Percentiles rank a stretch among this genome's conserved stretches.
phyloP scores from a whole-genome alignment of 1,139 yeast species.

The Hyphopichia khmerensis region DNA sequence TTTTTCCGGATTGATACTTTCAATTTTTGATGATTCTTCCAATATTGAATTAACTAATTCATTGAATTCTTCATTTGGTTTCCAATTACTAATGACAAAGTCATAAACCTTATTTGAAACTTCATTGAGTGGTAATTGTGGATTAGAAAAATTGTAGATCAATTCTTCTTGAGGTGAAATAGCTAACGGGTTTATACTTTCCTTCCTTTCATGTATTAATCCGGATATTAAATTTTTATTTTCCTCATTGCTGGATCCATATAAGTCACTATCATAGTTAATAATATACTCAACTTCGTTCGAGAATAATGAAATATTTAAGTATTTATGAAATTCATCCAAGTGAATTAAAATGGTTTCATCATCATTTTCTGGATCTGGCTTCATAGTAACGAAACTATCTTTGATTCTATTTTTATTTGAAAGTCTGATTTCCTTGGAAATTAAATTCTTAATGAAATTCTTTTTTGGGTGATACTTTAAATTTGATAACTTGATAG shows the following conservation, averaged over 20 bases:
- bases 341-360: conserved; percentile 26
- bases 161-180: conserved; percentile 44
- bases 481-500: conserved; percentile 29
- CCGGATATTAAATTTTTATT: conserved; percentile 26
- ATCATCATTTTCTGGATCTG: conserved; percentile 21
- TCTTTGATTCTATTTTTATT: conserved; percentile 67
- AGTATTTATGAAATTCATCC: conserved; percentile 62
- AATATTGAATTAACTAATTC: conserved; percentile 32
- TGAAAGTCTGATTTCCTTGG: conserved; percentile 80
- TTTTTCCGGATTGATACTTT: conserved; percentile 36
- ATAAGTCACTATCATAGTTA: conserved; percentile 38
- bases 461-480: conserved; percentile 70
- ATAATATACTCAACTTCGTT: conserved; percentile 27
- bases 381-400: conserved; percentile 59
- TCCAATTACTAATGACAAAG: conserved; percentile 42
- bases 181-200: conserved; percentile 14
- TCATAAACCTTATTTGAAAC: conserved; percentile 41
- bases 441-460: conserved; percentile 75
- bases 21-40: conserved; percentile 19
- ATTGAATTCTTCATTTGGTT: conserved; percentile 38
- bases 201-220: conserved; percentile 32
- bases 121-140: conserved; percentile 38
- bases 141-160: conserved; percentile 33
- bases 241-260: conserved; percentile 27
- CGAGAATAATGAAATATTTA: conserved; percentile 45